Base-by-base conservation (phyloP, 202 grass and related monocot species). In the Schoenoplectus triqueter region DNA sequence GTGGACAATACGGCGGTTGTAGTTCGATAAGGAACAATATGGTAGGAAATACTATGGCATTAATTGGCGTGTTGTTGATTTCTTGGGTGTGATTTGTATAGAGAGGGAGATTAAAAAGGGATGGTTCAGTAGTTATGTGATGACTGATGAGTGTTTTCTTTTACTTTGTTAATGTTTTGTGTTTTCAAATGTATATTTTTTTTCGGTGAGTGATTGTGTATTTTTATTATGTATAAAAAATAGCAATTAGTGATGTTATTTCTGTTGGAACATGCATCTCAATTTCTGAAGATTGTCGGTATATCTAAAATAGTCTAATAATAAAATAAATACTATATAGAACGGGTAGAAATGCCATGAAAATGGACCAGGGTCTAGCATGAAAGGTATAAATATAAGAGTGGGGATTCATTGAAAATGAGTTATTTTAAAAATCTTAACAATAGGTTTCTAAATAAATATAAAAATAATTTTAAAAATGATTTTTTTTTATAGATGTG, bases 11-110 rank as follows among this genome's bases (percentile, higher is more conserved):
- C 6, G 65, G 63, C 47, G 60, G 63, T 49, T 83, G 66, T 69
- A 31, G 65, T 17, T 66, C 63, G 1, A 83, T 9, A 54, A 83
- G 5, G 64, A 47, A 22, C 2, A 13, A 59, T 83, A 56, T 54
- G n/a, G 5, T 54, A 54, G 65, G 21, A 68, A 68, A 39, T 41
- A 4, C 50, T 9, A 48, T 83, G 48, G 13, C 52, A 41, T 18
- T 83, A 17, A 41, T 70, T 44, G 44, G 65, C 40, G 13, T 83
- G 22, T 57, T 83, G 65, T 70, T 83, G 46, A 54, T 69, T 15
- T 83, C 50, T 83, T 69, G 64, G 64, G 64, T 68, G 68, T 83
- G 47, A 83, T 31, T 31, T 31, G 31, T 31, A 31, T 31, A 31
- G 31, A 50, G 1, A 2, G 61, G 13, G 6, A 68, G 45, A 64